Conservation (phyloP, 352 stramenopile species). For the Hyaloperonospora arabidopsidis region DNA sequence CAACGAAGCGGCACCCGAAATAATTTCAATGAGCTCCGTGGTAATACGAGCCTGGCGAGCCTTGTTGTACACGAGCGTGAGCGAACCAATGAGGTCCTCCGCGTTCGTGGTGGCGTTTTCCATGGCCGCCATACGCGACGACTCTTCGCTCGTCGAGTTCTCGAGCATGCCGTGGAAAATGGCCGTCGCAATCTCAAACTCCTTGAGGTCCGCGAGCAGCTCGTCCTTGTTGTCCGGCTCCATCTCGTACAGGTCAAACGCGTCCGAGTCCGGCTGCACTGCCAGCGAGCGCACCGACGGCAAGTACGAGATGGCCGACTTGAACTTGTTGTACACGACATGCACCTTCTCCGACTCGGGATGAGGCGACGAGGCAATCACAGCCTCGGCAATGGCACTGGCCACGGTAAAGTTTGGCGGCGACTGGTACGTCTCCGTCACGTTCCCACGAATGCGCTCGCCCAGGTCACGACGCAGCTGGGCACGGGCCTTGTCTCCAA, state of each 20-base stretch:
- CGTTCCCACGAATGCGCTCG: conserved; percentile 57
- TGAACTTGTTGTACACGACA: conserved; percentile 96
- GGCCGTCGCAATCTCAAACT: conserved; percentile 85
- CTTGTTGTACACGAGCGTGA: conserved; percentile 88
- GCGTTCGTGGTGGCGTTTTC: conserved; percentile 99
- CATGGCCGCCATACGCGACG: conserved; percentile 98
- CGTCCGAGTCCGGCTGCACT: conserved; percentile 52
- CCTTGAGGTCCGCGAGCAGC: conserved; percentile 93
- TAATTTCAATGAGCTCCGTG: conserved; percentile 97
- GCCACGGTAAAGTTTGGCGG: conserved; percentile 90
- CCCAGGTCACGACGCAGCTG: conserved; percentile 86
- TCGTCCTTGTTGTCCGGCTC: conserved; percentile 97
- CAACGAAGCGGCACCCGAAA: conserved; percentile 94
- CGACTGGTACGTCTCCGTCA: conserved; percentile 73
- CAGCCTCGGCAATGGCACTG: conserved; percentile 84
- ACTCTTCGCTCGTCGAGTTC: conserved; percentile 95
- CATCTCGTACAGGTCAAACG: conserved; percentile 93
- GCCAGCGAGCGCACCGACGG: conserved; percentile 83
- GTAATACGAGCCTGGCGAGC: conserved; percentile 94
- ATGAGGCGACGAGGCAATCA: conserved; percentile 46
- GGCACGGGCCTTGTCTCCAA: conserved; percentile 94
- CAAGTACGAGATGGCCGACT: conserved; percentile 93
- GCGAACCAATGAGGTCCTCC: conserved; percentile 93
- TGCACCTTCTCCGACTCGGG: conserved; percentile 91
- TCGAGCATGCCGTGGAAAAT: conserved; percentile 97